Evolutionary conservation across 2,329 filamentous ascomycete genomes (phyloP), one percentile per base, ranked within the genome.

Genomic region (Bipolaris cookei): DNA sequence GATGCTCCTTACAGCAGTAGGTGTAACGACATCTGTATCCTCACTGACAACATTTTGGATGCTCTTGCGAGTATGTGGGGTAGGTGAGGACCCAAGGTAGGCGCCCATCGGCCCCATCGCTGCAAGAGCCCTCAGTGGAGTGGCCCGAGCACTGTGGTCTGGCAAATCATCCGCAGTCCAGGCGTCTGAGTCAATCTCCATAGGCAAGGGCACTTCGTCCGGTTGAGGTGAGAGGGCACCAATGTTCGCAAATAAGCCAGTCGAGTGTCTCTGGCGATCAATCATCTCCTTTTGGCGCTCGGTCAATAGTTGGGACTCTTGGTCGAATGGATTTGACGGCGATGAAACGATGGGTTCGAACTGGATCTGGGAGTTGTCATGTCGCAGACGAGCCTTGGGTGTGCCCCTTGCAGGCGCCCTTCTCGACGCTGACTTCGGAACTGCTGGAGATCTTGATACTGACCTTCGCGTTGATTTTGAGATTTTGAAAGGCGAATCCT

Each of bases 351-450:
- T 88, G 0, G 86, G 79, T 2, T 88, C 86, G 68, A 95, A 95
- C 41, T 90, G 83, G 23, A 96, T 83, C 68, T 96, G 92, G 0
- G 91, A 96, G 74, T 96, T 85, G 60, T 96, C 86, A 65, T 96
- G 92, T 32, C 90, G 86, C 25, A 88, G 80, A 57, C 84, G 85
- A 16, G 83, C 80, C 44, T 82, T 85, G 11, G 76, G 74, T 47
- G 74, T 78, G 25, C 62, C 65, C 42, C 68, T 67, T 13, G 66
- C 52, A 48, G 72, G 56, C 13, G 47, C 48, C 58, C 65, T 70
- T 52, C 62, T 68, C 30, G 54, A 67, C 6, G 52, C 59, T 25
- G 61, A 57, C 28, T 61, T 64, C 0, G 68, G 57, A 0, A 69
- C 53, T 4, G 68, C 67, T 13, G 72, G 71, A 21, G 73, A 74